A percentile compares a stretch with the other conserved stretches of the same genome.
These are phyloP conservation scores for Linderina pennispora DNA, from an alignment of 192 early-diverging fungal species.

Conservation along the genomic window DNA sequence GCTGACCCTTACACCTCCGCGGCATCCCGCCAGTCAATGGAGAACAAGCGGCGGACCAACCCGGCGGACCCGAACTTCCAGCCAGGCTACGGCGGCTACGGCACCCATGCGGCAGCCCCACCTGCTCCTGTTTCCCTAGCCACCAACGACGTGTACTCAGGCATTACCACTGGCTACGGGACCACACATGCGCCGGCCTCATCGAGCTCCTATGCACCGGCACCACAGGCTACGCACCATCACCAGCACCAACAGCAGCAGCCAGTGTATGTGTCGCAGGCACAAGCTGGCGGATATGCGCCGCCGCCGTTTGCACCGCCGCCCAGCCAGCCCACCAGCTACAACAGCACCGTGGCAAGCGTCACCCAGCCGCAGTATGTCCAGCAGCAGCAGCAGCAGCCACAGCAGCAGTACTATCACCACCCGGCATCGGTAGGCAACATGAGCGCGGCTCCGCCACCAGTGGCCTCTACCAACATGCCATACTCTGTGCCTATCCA, in stretches of 20 bases:
- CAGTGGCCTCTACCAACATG: not conserved
- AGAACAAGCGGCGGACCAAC: constrained; percentile 5
- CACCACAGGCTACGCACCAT: constrained; percentile 5
- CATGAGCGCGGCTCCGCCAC: not conserved
- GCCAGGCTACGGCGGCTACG: constrained; percentile 33
- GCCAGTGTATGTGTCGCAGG: constrained; percentile 20
- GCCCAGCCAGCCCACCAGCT: constrained; percentile 2
- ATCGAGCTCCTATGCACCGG: constrained; percentile 15
- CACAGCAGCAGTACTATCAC: constrained; percentile 3
- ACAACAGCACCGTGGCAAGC: constrained; percentile 8
- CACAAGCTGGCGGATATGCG: constrained; percentile 9
- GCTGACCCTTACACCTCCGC: constrained; percentile 13
- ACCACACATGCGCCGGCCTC: too few relatives aligned
- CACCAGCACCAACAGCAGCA: constrained; percentile 16
- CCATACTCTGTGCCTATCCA: too few relatives aligned
- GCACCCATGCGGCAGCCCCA: too few relatives aligned
- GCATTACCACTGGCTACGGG: too few relatives aligned
- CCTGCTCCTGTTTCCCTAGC: too few relatives aligned
- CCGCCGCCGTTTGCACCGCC: constrained; percentile 17
- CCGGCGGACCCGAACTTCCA: constrained; percentile 17
- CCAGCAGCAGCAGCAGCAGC: constrained; percentile 5
- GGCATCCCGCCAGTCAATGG: constrained; percentile 16
- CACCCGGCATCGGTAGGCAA: not conserved
- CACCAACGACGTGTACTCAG: too few relatives aligned
- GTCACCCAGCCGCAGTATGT: constrained; percentile 9